Percentiles rank a stretch among this genome's conserved stretches.
Conservation (phyloP, 495 filamentous ascomycete genomes). For the Neurospora africana region DNA sequence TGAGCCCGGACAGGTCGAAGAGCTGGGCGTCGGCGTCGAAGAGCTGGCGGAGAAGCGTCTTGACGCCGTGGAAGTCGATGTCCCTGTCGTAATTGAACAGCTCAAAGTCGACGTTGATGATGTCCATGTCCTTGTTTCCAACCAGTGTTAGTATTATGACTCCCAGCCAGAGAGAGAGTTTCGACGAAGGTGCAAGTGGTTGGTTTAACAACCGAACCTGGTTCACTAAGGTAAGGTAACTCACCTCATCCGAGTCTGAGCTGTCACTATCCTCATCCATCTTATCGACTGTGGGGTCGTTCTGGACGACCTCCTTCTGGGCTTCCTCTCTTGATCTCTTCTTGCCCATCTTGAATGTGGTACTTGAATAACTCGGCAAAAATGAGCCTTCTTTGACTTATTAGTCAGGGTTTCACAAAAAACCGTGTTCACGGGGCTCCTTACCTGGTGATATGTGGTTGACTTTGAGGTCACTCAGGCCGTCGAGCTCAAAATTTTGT, state of each 20-base stretch:
- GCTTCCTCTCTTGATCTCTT: constrained; percentile 38
- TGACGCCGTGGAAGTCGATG: constrained; percentile 91
- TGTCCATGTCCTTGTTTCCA: constrained; percentile 64
- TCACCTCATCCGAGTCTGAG: constrained; percentile 20
- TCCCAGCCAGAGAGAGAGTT: neutral
- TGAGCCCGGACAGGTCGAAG: constrained; percentile 75
- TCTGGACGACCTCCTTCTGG: constrained; percentile 10
- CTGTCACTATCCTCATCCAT: constrained; percentile 42
- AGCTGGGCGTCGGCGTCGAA: constrained; percentile 77
- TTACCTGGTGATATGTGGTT: neutral
- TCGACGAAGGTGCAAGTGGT: neutral
- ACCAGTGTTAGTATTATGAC: neutral
- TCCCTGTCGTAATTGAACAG: constrained; percentile 90
- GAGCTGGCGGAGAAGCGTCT: constrained; percentile 83
- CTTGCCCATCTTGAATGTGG: constrained; percentile 30
- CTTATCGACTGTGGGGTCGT: constrained; percentile 30
- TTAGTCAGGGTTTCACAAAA: neutral
- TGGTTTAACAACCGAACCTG: neutral
- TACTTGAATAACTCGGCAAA: neutral
- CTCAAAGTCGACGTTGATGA: constrained; percentile 95
- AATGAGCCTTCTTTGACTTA: neutral
- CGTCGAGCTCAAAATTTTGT: neutral
- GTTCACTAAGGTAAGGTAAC: constrained; percentile 20
- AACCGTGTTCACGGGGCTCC: neutral
- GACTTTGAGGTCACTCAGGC: neutral